A percentile compares a stretch with the other conserved stretches of the same genome.
Conservation (phyloP, 2,329 filamentous ascomycete genomes). For the Aspergillus sp. region DNA sequence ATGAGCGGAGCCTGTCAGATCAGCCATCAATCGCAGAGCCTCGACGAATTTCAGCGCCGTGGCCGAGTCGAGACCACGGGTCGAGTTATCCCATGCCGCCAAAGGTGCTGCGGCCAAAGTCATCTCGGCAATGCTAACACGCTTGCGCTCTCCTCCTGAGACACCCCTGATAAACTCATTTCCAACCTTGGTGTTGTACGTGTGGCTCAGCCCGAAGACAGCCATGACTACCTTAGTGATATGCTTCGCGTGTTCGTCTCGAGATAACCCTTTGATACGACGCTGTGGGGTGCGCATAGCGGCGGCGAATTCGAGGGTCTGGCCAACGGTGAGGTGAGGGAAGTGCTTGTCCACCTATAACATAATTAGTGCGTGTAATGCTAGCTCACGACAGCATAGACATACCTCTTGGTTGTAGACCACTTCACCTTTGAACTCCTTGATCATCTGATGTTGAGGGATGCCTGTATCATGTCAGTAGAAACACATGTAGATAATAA, state of each 20-base stretch:
- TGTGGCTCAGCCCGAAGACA: constrained; percentile 44
- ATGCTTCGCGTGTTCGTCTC: neutral
- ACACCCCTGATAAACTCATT: constrained; percentile 60
- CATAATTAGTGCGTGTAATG: constrained; percentile 70
- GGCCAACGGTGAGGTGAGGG: constrained; percentile 63
- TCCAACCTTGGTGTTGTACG: constrained; percentile 46
- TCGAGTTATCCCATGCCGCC: constrained; percentile 43
- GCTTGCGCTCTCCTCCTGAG: constrained; percentile 59
- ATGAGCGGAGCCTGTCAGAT: constrained; percentile 45
- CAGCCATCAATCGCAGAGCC: constrained; percentile 46
- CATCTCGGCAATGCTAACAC: constrained; percentile 58
- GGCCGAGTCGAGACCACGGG: constrained; percentile 48
- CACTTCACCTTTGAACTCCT: constrained; percentile 42
- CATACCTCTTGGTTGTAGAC: constrained; percentile 33
- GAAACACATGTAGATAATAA: neutral
- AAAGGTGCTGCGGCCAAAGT: constrained; percentile 43
- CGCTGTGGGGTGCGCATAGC: constrained; percentile 53
- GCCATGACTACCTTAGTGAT: constrained; percentile 42
- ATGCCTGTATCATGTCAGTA: constrained; percentile 22
- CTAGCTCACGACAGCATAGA: neutral
- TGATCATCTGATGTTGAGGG: constrained; percentile 31
- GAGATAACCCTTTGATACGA: neutral
- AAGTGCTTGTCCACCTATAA: constrained; percentile 72
- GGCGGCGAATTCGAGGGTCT: constrained; percentile 76
- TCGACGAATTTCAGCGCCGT: constrained; percentile 55